Percentiles rank a stretch among this genome's conserved stretches.
These are phyloP conservation scores for Salvia hispanica DNA, from an alignment of 257 asterid genomes.

Conservation along the genomic window DNA sequence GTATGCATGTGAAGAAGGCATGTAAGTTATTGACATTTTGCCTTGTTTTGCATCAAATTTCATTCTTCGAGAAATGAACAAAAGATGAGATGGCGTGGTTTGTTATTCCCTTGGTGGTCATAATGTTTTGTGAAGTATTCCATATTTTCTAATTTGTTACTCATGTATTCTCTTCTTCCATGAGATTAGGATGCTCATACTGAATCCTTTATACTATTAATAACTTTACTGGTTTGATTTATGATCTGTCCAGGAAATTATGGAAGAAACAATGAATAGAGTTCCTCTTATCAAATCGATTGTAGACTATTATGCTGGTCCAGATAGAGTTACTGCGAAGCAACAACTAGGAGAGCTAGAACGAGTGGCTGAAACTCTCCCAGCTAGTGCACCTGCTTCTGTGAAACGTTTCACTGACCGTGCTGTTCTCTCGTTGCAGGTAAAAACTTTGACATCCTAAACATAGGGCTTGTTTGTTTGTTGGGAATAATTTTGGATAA, in stretches of 20 bases:
- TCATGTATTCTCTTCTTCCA: slow-evolving; percentile 19
- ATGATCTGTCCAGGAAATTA: slow-evolving; percentile 49
- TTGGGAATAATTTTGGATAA: no score
- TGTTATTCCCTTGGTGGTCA: no score
- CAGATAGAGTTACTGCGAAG: slow-evolving; percentile 85
- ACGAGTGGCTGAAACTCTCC: slow-evolving; percentile 83
- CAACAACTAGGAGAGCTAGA: slow-evolving; percentile 74
- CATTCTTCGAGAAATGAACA: no score
- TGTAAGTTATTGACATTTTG: neutral
- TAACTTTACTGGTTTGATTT: slow-evolving; percentile 15
- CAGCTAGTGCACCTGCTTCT: slow-evolving; percentile 69
- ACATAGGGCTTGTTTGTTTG: slow-evolving; percentile 5
- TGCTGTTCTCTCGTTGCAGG: slow-evolving; percentile 91
- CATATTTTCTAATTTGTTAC: slow-evolving; percentile 16
- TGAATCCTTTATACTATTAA: slow-evolving; percentile 16
- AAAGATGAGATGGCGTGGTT: no score
- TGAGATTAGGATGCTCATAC: slow-evolving; percentile 1
- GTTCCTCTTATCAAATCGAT: slow-evolving; percentile 77
- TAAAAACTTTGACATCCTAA: slow-evolving; percentile 31
- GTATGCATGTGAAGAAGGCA: neutral
- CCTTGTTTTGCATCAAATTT: no score
- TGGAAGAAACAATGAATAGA: slow-evolving; percentile 69
- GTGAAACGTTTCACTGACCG: slow-evolving; percentile 70
- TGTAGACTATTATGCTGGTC: slow-evolving; percentile 80
- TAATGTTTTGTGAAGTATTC: neutral